Percentiles rank a stretch among this genome's conserved stretches.
Conservation (phyloP, 371 early-diverging fungal genomes). For the Massospora cicadina region DNA sequence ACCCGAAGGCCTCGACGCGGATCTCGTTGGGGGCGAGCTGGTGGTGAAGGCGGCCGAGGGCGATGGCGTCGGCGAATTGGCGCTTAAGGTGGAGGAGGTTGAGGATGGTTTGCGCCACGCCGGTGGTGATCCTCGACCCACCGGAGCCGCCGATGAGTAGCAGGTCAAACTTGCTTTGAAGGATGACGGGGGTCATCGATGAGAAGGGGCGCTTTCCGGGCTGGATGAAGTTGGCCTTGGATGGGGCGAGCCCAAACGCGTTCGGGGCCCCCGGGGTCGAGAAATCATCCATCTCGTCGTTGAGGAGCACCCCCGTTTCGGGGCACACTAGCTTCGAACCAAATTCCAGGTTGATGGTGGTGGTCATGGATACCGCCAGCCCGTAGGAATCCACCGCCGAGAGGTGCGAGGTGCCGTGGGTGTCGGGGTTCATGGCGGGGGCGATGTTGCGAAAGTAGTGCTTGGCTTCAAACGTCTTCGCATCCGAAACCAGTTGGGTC, state of each 20-base stretch:
- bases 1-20: neutral
- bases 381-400: slow-evolving; percentile 77
- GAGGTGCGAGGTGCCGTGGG: slow-evolving; percentile 95
- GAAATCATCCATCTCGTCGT: slow-evolving; percentile 98
- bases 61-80: slow-evolving; percentile 53
- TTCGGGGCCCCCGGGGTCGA: slow-evolving; percentile 72
- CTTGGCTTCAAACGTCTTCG: slow-evolving; percentile 19
- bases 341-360: slow-evolving; percentile 90
- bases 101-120: slow-evolving; percentile 56
- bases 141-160: slow-evolving; percentile 87
- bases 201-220: slow-evolving; percentile 89
- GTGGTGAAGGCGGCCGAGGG: slow-evolving; percentile 75
- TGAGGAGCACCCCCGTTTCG: slow-evolving; percentile 89
- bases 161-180: slow-evolving; percentile 38
- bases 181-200: slow-evolving; percentile 71
- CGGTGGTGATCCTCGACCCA: slow-evolving; percentile 84
- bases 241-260: slow-evolving; percentile 66
- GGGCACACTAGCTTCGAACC: slow-evolving; percentile 89
- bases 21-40: slow-evolving; percentile 73
- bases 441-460: slow-evolving; percentile 44
- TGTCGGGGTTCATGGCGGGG: slow-evolving; percentile 57
- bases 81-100: slow-evolving; percentile 50
- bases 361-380: slow-evolving; percentile 76
- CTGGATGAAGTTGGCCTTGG: slow-evolving; percentile 61
- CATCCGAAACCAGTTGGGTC: neutral